A percentile compares a stretch with the other conserved stretches of the same genome.
These are phyloP conservation scores for Tylopilus vinaceipallidus DNA, from an alignment of 768 basidiomycete species.

Conservation along the genomic window DNA sequence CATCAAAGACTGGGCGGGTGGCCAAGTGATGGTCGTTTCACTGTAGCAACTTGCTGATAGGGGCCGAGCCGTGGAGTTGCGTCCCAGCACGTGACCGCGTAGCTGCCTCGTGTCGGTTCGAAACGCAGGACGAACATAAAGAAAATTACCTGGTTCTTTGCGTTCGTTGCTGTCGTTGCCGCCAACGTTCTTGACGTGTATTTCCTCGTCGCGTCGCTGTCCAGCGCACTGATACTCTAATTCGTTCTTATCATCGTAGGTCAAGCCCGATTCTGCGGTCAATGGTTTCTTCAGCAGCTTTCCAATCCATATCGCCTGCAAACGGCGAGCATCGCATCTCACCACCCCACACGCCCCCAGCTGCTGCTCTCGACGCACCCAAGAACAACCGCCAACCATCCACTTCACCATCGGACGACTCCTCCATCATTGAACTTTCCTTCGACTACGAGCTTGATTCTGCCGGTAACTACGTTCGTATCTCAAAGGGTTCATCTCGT, in stretches of 20 bases:
- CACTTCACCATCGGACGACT: conserved; percentile 43
- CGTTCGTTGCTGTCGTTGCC: conserved; percentile 10
- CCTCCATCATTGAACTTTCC: conserved; percentile 45
- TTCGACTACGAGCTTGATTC: conserved; percentile 48
- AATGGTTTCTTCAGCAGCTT: no score
- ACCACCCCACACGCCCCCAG: conserved; percentile 31
- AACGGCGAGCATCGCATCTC: conserved; percentile 31
- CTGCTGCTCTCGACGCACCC: conserved; percentile 27
- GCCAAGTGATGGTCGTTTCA: no score
- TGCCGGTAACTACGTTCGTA: conserved; percentile 43
- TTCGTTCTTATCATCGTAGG: not conserved
- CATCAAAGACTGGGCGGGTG: no score
- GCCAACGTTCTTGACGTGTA: conserved; percentile 21
- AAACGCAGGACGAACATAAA: conserved; percentile 23
- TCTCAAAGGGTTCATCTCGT: conserved; percentile 43
- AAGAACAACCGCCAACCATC: conserved; percentile 33
- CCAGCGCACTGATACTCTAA: not conserved
- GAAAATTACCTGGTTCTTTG: conserved; percentile 21
- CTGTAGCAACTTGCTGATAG: no score
- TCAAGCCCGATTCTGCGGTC: no score
- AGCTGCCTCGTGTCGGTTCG: conserved; percentile 36
- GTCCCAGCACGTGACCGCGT: conserved; percentile 34
- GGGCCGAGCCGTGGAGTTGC: no score
- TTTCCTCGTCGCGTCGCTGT: conserved; percentile 11
- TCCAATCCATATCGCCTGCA: conserved; percentile 31